Evolutionary conservation across 2,329 filamentous ascomycete species (phyloP), one percentile per base, ranked within the genome.

Genomic region (Fusarium hostae): DNA sequence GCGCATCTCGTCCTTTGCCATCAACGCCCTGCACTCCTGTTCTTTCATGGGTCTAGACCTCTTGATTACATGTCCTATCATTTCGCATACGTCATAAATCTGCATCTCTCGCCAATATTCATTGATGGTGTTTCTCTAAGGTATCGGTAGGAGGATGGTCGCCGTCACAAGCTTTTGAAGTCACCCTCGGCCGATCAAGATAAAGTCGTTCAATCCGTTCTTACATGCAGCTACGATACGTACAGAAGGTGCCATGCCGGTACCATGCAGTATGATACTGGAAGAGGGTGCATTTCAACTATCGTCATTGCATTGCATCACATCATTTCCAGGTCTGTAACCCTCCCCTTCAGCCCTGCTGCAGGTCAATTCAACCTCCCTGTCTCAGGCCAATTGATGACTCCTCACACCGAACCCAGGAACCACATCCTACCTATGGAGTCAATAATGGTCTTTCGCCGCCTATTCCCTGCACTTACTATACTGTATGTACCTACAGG

Each of bases 291-390:
- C 44, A 59, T 59, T 47, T 71, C 70, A 61, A 60, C 32, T 61
- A 50, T 71, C 47, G 51, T 43, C 41, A 70, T 63, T 50, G 44
- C 51, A 70, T 67, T 50, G 50, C 65, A 68, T 68, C 44, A 51
- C 56, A 60, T 60, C 39, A 47, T 61, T 50, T 59, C 58, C 30
- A 43, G 35, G 22, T 60, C 73, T 71, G 57, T 71, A 56, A 59
- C 72, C 71, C 66, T 59, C 72, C 75, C 48, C 63, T 71, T 76
- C 75, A 76, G 75, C 75, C 73, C 63, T 76, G 65, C 73, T 76
- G 73, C 75, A 76, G 75, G 73, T 76, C 69, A 76, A 62, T 60
- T 57, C 70, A 70, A 74, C 41, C 63, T 55, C 68, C 59, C 67
- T 67, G 70, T 63, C 64, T 39, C 62, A 73, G 64, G 52, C 75